These are phyloP conservation scores for Quercus alba DNA, from an alignment of 306 rosid species.

Conservation along the genomic window DNA sequence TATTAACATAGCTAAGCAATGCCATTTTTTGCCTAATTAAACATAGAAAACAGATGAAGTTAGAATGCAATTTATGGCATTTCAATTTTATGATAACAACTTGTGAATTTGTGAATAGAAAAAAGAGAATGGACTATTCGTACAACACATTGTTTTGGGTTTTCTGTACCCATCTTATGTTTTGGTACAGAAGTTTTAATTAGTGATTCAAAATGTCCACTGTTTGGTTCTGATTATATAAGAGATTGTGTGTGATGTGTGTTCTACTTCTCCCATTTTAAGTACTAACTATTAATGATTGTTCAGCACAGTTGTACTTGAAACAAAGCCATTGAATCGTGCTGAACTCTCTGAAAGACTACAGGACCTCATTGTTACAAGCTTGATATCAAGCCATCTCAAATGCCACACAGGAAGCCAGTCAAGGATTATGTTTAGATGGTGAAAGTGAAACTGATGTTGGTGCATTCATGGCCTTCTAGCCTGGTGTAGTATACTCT, in stretches of 20 bases:
- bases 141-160: not conserved
- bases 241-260: not conserved
- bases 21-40: not conserved
- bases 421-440: conserved; percentile 69
- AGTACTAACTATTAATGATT: conserved; percentile 37
- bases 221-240: not conserved
- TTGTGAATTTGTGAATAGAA: not conserved
- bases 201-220: not conserved
- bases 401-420: conserved; percentile 70
- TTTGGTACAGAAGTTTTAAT: not conserved
- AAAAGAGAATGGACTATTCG: not conserved
- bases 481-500: conserved; percentile 75
- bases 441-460: conserved; percentile 52
- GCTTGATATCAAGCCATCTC: conserved; percentile 63
- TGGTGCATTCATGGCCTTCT: conserved; percentile 68
- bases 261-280: conserved; percentile 1
- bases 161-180: not conserved
- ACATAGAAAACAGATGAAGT: not conserved
- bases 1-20: too few species aligned
- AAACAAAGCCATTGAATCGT: conserved; percentile 49
- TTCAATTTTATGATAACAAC: not conserved
- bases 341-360: conserved; percentile 58
- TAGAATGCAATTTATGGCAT: not conserved
- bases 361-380: conserved; percentile 66
- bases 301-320: conserved; percentile 65